Evolutionary conservation across 202 grass and related monocot genomes (phyloP), one percentile per base, ranked within the genome.

Genomic region (Panicum virgatum): DNA sequence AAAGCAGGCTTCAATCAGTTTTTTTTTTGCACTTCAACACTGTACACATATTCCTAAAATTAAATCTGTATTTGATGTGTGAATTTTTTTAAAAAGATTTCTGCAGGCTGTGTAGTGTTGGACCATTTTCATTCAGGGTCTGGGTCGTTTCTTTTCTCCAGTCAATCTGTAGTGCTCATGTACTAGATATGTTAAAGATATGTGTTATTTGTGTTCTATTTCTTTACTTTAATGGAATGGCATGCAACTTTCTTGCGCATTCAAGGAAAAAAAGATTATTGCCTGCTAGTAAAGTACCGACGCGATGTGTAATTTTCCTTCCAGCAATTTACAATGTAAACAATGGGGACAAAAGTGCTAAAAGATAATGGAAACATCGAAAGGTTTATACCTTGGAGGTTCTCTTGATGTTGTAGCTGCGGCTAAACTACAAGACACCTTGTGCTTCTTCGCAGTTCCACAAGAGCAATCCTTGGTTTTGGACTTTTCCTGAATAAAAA

Each of bases 391-490:
- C 92, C 54, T 84, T 80, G 82, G 43, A 75, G 81, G 68, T 76
- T 82, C 80, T 78, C 43, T 82, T 25, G 80, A 76, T 65, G 86
- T 38, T 82, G 84, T 29, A 62, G 32, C 64, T 10, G 8, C 73
- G 9, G 68, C 62, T 73, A 81, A 85, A 72, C 73, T 81, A 82
- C 92, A 94, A 63, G 85, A 81, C 13, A 69, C 47, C 66, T 89
- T 91, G 74, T 82, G 85, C 54, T 92, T 94, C 86, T 56, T 91
- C 43, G 68, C 66, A 26, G 94, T 94, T 80, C 78, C 84, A 82
- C 91, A 92, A 39, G 84, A 83, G 39, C 89, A 82, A 47, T 82
- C 90, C 61, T 90, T 94, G 67, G 73, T 73, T 86, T 78, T 89
- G 14, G 75, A 68, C 60, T 77, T 87, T 12, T 89, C 83, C 95